A percentile compares a stretch with the other conserved stretches of the same genome.
Conservation (phyloP, 768 basidiomycete species). For the Panus rudis region DNA sequence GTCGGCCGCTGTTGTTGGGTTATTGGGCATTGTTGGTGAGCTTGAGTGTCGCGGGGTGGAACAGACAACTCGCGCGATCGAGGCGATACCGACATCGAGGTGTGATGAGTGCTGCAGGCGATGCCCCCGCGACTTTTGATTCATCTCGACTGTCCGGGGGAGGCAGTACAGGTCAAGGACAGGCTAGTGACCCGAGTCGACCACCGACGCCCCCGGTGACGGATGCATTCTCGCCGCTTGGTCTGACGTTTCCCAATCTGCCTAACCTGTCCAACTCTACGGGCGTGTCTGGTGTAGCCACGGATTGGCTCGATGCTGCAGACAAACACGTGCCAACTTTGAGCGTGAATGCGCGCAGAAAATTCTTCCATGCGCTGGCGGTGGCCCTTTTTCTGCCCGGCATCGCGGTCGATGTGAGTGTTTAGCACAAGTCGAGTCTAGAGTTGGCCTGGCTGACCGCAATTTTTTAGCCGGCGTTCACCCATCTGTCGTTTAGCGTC, state of each 20-base stretch:
- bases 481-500: slow-evolving; percentile 88
- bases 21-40: slow-evolving; percentile 83
- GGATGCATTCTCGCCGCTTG: slow-evolving; percentile 11
- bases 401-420: slow-evolving; percentile 75
- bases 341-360: slow-evolving; percentile 84
- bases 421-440: no score
- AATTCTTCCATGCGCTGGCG: slow-evolving; percentile 94
- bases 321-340: slow-evolving; percentile 88
- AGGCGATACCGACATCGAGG: slow-evolving; percentile 56
- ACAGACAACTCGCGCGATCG: slow-evolving; percentile 76
- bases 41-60: slow-evolving; percentile 93
- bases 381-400: slow-evolving; percentile 97
- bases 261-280: slow-evolving; percentile 38
- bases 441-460: no score
- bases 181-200: slow-evolving; percentile 23
- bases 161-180: slow-evolving; percentile 10
- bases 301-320: slow-evolving; percentile 71
- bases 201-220: slow-evolving; percentile 10
- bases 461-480: slow-evolving; percentile 84
- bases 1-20: slow-evolving; percentile 62
- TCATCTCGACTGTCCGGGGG: neutral
- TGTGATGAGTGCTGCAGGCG: slow-evolving; percentile 13
- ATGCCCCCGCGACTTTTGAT: slow-evolving; percentile 1
- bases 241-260: slow-evolving; percentile 29
- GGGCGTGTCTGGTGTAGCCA: slow-evolving; percentile 50